Evolutionary conservation across 495 filamentous ascomycete species (phyloP).

Genomic region (Thermothielavioides terrestris): DNA sequence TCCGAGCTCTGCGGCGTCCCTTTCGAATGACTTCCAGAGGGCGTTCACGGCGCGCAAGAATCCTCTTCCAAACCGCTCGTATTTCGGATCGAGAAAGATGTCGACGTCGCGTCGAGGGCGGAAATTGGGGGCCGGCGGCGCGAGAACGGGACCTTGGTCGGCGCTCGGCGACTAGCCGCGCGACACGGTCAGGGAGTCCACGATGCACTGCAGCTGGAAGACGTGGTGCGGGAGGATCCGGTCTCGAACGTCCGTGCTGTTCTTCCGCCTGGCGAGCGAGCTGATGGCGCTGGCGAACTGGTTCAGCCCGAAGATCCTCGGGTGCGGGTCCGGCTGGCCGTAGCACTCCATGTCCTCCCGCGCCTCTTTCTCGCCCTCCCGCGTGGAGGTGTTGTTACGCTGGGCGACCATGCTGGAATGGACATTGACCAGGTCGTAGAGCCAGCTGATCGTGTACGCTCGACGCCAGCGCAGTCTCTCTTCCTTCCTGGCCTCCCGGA

Average conservation of each 20-base stretch:
- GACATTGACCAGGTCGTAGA: conserved; percentile 42
- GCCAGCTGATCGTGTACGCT: conserved; percentile 42
- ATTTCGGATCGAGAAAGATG: conserved; percentile 33
- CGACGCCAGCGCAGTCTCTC: conserved; percentile 38
- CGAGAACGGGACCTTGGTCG: conserved; percentile 26
- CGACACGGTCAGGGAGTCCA: conserved; percentile 35
- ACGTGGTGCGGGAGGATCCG: conserved; percentile 38
- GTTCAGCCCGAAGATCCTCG: conserved; percentile 33
- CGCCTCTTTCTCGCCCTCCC: conserved; percentile 22
- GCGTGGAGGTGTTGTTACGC: conserved; percentile 27
- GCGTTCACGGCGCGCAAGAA: conserved; percentile 16
- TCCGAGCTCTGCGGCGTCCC: background rate
- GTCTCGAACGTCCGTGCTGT: conserved; percentile 27
- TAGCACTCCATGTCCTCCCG: conserved; percentile 28
- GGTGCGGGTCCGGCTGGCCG: conserved; percentile 9
- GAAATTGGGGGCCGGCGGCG: conserved; percentile 23
- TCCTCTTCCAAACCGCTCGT: too few relatives aligned
- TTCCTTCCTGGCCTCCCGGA: conserved; percentile 27
- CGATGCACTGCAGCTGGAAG: conserved; percentile 41
- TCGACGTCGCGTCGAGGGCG: conserved; percentile 37
- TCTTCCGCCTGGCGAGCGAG: conserved; percentile 35
- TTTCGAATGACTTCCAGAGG: conserved; percentile 1
- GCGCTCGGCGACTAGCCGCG: conserved; percentile 32
- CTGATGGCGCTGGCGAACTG: conserved; percentile 34
- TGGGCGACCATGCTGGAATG: conserved; percentile 35